Evolutionary conservation across 306 rosid genomes (phyloP), one percentile per base, ranked within the genome.

Genomic region (Castanea mollissima): DNA sequence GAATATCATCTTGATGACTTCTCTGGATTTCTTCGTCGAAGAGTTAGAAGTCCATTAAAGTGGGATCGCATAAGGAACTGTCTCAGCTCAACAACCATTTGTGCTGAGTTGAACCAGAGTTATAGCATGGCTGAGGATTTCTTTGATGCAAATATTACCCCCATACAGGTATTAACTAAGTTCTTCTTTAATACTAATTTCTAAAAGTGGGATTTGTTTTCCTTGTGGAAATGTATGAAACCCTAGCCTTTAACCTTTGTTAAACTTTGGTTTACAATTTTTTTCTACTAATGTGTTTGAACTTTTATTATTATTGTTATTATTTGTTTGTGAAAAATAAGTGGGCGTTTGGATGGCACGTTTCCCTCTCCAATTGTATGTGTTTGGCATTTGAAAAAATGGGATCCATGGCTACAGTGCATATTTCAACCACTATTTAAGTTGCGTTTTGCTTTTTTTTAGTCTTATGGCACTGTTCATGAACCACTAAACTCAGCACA

Each of bases 51-150:
- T 75, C 83, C 99, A 0, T 85, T 75, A 38, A 92, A 92, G 59
- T 95, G 98, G 98, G 98, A 91, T 18, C 69, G 78, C 41, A 92
- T 95, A 21, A 84, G 91, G 35, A 81, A 71, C 34, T 92, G 99
- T 21, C 90, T 95, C 25, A 85, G 93, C 69, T 75, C 90, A 2
- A 86, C 92, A 0, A 83, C 69, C 32, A 87, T 86, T 87, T 95
- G 99, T 65, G 87, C 88, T 71, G 92, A 91, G 88, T 78, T 95
- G 83, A 95, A 87, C 65, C 99, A 95, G 70, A 95, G 73, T 55
- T 95, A 58, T 38, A 79, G 92, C 29, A 86, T 89, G 97, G 92
- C 97, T 86, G 92, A 86, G 49, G 98, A 95, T 68, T 95, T 91
- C 81, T 91, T 95, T 51, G 87, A 87, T 27, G 92, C 99, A 0